Evolutionary conservation across 179 eudicot species (phyloP).

Genomic region (Beta macrorhiza): DNA sequence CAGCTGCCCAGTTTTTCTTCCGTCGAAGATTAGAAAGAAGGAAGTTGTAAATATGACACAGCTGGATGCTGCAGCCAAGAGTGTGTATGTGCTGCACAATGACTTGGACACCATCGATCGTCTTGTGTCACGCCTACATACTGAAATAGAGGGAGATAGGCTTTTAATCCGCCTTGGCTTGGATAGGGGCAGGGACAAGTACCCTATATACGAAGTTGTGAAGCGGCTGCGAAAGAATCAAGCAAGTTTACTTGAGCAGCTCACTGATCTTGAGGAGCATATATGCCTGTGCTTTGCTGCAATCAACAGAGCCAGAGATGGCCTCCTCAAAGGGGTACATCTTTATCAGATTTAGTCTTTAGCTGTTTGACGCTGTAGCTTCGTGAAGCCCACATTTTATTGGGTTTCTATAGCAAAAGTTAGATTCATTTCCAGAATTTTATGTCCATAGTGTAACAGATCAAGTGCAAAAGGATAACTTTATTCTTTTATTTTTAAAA

Average conservation of each 20-base stretch:
- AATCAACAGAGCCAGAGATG: constrained; percentile 68
- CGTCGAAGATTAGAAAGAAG: constrained; percentile 48
- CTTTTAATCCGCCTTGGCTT: constrained; percentile 60
- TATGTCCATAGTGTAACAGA: not conserved
- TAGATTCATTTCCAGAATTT: not conserved
- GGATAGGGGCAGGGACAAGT: constrained; percentile 63
- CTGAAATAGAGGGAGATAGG: constrained; percentile 63
- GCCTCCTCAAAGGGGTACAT: constrained; percentile 52
- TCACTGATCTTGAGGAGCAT: constrained; percentile 70
- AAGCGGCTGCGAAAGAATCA: constrained; percentile 64
- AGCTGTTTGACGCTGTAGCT: not conserved
- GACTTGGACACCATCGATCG: constrained; percentile 72
- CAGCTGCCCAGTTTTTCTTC: constrained; percentile 41
- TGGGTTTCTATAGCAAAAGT: not conserved
- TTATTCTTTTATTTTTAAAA: too few species aligned
- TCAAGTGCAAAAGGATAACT: not conserved
- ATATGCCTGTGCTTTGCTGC: constrained; percentile 70
- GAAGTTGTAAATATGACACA: constrained; percentile 48
- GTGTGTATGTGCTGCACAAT: constrained; percentile 59
- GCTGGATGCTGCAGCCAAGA: constrained; percentile 65
- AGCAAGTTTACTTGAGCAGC: constrained; percentile 47
- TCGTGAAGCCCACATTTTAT: not conserved
- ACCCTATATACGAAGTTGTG: constrained; percentile 60
- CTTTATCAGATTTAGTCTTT: constrained; percentile 23
- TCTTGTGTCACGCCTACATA: constrained; percentile 52